phyloP scores from a whole-genome alignment of 306 rosid species.

The Elaeagnus macrophylla region DNA sequence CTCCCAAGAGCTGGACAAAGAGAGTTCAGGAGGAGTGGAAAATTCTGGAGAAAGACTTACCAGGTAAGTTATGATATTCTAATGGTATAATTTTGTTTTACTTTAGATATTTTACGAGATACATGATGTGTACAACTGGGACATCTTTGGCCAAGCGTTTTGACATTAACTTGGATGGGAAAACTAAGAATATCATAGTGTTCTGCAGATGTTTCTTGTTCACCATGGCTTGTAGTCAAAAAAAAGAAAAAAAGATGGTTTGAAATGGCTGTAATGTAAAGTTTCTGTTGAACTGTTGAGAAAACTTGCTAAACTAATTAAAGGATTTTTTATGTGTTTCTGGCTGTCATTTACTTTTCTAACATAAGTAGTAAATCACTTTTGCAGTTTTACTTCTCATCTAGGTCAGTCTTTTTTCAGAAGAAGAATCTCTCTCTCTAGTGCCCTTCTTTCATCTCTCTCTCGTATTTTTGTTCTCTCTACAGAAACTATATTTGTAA shows the following conservation, averaged over 20 bases:
- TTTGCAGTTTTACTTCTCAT: conserved; percentile 1
- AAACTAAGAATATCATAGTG: neutral
- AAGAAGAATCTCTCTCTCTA: conserved; percentile 4
- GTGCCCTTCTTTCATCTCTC: conserved; percentile 12
- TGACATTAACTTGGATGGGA: neutral
- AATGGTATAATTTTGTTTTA: neutral
- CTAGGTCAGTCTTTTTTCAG: neutral
- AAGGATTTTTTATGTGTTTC: neutral
- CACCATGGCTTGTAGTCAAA: too few species aligned
- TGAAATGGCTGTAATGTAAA: neutral
- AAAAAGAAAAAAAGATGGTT: neutral
- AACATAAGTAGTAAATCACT: conserved; percentile 4
- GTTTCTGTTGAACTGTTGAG: neutral
- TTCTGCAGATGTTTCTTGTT: too few species aligned
- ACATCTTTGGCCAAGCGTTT: neutral
- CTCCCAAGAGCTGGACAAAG: conserved; percentile 66
- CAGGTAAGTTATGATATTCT: conserved; percentile 36
- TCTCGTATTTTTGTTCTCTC: conserved; percentile 12
- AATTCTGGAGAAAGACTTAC: conserved; percentile 58
- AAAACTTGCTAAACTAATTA: neutral
- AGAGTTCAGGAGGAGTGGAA: conserved; percentile 79
- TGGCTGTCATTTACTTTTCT: conserved; percentile 2
- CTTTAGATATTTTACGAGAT: neutral
- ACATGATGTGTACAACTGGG: neutral
- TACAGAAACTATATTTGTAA: conserved; percentile 63